Evolutionary conservation across 805 yeast species (phyloP).

Genomic region (Metschnikowia borealis): DNA sequence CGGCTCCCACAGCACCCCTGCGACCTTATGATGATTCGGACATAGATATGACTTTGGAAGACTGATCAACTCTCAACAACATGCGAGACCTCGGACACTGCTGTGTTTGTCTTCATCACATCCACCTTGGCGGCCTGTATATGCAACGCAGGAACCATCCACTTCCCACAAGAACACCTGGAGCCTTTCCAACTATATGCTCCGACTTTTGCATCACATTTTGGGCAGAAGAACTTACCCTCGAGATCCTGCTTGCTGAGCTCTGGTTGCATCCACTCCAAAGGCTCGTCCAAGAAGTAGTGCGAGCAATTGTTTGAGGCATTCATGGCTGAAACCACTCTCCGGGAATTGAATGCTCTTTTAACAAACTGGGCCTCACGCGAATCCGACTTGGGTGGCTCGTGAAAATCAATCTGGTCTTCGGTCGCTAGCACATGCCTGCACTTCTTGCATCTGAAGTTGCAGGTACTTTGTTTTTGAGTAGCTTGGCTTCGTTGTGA

Average conservation of each 20-base stretch:
- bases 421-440: slow-evolving; percentile 65
- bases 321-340: slow-evolving; percentile 54
- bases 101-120: slow-evolving; percentile 32
- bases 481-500: slow-evolving; percentile 11
- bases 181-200: slow-evolving; percentile 94
- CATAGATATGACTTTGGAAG: slow-evolving; percentile 45
- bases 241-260: slow-evolving; percentile 71
- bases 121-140: slow-evolving; percentile 80
- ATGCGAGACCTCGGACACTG: not conserved
- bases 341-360: slow-evolving; percentile 56
- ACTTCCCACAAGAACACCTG: slow-evolving; percentile 88
- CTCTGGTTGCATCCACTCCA: slow-evolving; percentile 87
- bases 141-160: slow-evolving; percentile 92
- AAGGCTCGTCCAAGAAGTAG: slow-evolving; percentile 74
- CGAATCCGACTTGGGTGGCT: slow-evolving; percentile 60
- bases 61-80: slow-evolving; percentile 6
- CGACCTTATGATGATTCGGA: slow-evolving; percentile 30
- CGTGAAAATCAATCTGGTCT: slow-evolving; percentile 58
- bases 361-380: slow-evolving; percentile 64
- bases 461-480: slow-evolving; percentile 3
- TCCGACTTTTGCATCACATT: slow-evolving; percentile 82
- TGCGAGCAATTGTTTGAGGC: slow-evolving; percentile 73
- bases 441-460: slow-evolving; percentile 78
- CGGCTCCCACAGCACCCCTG: slow-evolving; percentile 18
- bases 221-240: slow-evolving; percentile 83